These are phyloP conservation scores for Akebia trifoliata DNA, from an alignment of 164 flowering plant species.

Conservation along the genomic window DNA sequence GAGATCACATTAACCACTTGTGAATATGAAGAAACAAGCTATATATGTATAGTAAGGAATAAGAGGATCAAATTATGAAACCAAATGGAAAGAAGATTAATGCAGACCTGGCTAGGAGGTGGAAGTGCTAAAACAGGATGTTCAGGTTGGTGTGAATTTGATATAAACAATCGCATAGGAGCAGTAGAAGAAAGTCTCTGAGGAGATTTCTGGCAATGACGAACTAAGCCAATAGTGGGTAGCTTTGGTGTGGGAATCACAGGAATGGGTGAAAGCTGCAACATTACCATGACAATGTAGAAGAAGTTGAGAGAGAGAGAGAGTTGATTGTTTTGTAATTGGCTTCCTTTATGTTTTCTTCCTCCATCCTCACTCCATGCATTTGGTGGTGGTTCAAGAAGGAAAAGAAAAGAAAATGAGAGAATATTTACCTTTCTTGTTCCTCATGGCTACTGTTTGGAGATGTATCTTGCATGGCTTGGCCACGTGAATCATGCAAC, in stretches of 20 bases:
- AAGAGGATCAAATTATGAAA: not conserved
- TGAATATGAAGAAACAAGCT: not conserved
- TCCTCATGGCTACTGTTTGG: not conserved
- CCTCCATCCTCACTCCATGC: no score
- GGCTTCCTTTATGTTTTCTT: not conserved
- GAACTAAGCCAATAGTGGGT: conserved; percentile 7
- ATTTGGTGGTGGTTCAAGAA: not conserved
- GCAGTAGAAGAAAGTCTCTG: conserved; percentile 8
- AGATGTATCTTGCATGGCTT: not conserved
- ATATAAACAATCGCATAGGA: conserved; percentile 19
- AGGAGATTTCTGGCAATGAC: not conserved
- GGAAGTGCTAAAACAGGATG: conserved; percentile 21
- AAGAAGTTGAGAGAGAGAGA: not conserved
- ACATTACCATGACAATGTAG: conserved; percentile 13
- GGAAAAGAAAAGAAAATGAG: conserved; percentile 1
- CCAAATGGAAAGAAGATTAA: not conserved
- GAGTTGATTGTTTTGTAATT: not conserved
- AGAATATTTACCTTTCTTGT: conserved; percentile 16
- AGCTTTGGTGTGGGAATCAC: conserved; percentile 14
- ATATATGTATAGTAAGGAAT: not conserved
- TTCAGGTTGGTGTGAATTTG: conserved; percentile 29
- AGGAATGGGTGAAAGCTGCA: conserved; percentile 13
- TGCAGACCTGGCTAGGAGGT: conserved; percentile 36
- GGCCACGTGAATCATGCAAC: not conserved
- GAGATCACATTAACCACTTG: not conserved